Percentiles rank a stretch among this genome's conserved stretches.
Evolutionary conservation across 306 rosid species (phyloP).

Genomic region (Cucurbita moschata): DNA sequence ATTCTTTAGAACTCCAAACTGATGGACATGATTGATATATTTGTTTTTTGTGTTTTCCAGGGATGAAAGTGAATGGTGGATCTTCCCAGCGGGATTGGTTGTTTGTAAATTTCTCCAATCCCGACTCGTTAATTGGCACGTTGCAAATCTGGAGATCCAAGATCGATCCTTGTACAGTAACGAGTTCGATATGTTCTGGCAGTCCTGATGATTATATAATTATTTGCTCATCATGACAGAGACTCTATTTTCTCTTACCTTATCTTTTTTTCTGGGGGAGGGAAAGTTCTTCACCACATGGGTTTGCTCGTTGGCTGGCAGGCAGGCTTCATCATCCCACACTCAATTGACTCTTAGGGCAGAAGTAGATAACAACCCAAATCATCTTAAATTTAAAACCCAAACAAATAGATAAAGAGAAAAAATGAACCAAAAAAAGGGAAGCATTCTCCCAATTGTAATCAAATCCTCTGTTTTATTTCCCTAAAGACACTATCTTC

Average conservation of each 20-base stretch:
- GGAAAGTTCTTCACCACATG: constrained; percentile 7
- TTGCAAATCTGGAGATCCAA: constrained; percentile 96
- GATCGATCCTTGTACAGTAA: constrained; percentile 97
- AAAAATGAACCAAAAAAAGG: background rate
- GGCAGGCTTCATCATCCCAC: background rate
- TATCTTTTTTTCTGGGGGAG: constrained; percentile 5
- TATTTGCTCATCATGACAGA: background rate
- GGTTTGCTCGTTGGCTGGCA: background rate
- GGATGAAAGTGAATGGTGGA: constrained; percentile 99
- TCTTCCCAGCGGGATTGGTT: constrained; percentile 72
- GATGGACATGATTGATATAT: background rate
- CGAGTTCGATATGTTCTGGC: constrained; percentile 95
- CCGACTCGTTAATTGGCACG: constrained; percentile 88
- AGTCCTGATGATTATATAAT: constrained; percentile 46
- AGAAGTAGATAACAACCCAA: constrained; percentile 1
- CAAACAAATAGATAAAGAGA: background rate
- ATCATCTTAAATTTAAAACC: background rate
- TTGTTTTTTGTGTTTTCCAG: constrained; percentile 27
- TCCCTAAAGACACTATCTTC: background rate
- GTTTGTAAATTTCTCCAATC: constrained; percentile 80
- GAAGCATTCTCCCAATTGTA: constrained; percentile 1
- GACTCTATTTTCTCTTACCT: background rate
- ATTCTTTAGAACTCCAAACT: background rate
- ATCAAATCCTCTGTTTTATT: background rate
- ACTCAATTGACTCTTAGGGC: background rate